phyloP scores from a whole-genome alignment of 371 early-diverging fungal species.

The Mortierella sp. region DNA sequence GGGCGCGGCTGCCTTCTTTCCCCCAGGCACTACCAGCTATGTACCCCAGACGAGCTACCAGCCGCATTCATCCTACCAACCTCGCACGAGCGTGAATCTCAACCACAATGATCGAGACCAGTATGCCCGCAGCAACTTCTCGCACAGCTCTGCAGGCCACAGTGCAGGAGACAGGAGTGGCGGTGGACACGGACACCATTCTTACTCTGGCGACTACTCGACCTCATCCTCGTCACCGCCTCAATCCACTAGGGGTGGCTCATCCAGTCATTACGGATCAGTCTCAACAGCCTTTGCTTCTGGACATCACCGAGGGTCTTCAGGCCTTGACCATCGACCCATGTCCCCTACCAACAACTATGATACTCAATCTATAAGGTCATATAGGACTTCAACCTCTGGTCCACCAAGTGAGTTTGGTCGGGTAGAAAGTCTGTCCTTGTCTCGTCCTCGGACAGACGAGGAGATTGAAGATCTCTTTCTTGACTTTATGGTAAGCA shows the following conservation, averaged over 20 bases:
- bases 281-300: constrained; percentile 33
- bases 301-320: constrained; percentile 17
- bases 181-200: constrained; percentile 29
- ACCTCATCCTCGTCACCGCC: constrained; percentile 29
- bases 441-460: constrained; percentile 43
- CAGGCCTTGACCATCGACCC: constrained; percentile 6
- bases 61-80: no score
- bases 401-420: constrained; percentile 45
- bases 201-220: constrained; percentile 32
- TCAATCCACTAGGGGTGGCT: constrained; percentile 14
- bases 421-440: constrained; percentile 35
- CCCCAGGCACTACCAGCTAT: constrained; percentile 10
- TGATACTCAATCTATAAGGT: constrained; percentile 43
- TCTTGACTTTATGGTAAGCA: constrained; percentile 48
- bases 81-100: constrained; percentile 34
- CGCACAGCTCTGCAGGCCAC: constrained; percentile 14
- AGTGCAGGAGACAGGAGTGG: constrained; percentile 8
- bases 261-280: constrained; percentile 20
- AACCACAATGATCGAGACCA: constrained; percentile 30
- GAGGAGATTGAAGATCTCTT: constrained; percentile 54
- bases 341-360: no score
- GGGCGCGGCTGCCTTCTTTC: constrained; percentile 26
- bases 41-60: constrained; percentile 43
- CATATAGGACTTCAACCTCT: constrained; percentile 36
- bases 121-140: constrained; percentile 25